Base-by-base conservation (phyloP, 164 flowering plant species). In the Stephania japonica region DNA sequence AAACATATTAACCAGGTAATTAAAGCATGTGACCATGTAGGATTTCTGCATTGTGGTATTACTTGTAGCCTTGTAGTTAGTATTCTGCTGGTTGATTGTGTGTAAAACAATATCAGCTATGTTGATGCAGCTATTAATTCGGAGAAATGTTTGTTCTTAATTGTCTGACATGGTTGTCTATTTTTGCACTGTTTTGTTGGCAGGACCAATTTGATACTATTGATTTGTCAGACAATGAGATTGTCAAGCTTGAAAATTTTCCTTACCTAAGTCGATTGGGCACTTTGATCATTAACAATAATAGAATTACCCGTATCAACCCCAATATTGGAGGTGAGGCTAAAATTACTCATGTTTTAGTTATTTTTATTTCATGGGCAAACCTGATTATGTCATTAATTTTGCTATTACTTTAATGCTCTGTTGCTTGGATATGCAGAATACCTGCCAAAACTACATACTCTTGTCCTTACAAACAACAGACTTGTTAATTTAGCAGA, bases 171-270 rank as follows among this genome's bases (percentile, higher is more conserved):
- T 43, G 23, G 41, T 70, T 70, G 23, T 68, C 64, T 69, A n/a
- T 44, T 72, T 76, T 72, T 71, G 6, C 4, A 25, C 69, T 77
- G 26, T 18, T 63, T 61, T 49, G 26, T 70, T 73, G n/a, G 68
- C 89, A 93, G 98, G 98, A 94, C 70, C 98, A 94, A 85, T 94
- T 94, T 75, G 98, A 94, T 75, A 87, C 97, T 26, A 85, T 94
- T 79, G 98, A 94, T 84, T 85, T 92, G 81, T 89, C 97, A 18
- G 97, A 94, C 80, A 94, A 94, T 84, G 98, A 94, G 86, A 92
- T 94, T 77, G 98, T 94, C 66, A 94, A 92, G 88, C 93, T 94
- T 47, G 98, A 94, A 75, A 94, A 94, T 78, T 86, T 94, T 70
- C 97, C 98, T 1, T 79, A 82, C 78, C 87, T 94, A 63, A 86